Base-by-base conservation (phyloP, 805 yeast species). In the Scheffersomyces coipomensis region DNA sequence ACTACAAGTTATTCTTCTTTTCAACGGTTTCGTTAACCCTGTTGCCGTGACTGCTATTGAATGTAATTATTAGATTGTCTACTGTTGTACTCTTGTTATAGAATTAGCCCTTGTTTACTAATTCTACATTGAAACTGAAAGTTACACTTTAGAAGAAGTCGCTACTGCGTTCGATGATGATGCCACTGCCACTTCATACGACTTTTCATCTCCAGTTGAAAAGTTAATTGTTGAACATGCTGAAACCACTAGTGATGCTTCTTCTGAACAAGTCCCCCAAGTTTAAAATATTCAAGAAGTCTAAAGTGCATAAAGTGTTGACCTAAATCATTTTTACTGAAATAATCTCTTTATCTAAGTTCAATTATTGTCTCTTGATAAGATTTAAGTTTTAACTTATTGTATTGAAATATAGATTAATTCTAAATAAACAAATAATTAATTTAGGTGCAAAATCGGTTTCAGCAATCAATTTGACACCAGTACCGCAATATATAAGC, bases 41-140 rank as follows among this genome's bases (percentile, higher is more conserved):
- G 47, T 63, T 48, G 75, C 71, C 37, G 57, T 70, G 67, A 69
- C 59, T 21, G 63, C 63, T 13, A 63, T 71, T 33, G 51, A 51
- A 19, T 69, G 73, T 70, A 68, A 66, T 48, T 71, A 68, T 58
- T 71, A 71, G 50, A 65, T 71, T 44, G 73, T 71, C 3, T 63
- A 48, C 50, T 58, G 64, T 35, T 56, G 62, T 47, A 40, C 55
- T 19, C 40, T 62, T 34, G 58, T 55, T 2, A 55, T 58, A 13
- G 64, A 52, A 47, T 51, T 62, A 33, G 44, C 50, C 5, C 41
- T 61, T 21, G 57, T 59, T 27, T 56, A 55, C 45, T 54, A 66
- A 46, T 47, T 58, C 42, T 68, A 54, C 53, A 68, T 68, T 13
- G 76, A 71, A 47, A 71, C 76, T 10, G 50, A 61, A 12, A 74